Percentiles rank a stretch among this genome's conserved stretches.
Evolutionary conservation across 805 yeast species (phyloP).

Genomic region (Starmerella roubikii): DNA sequence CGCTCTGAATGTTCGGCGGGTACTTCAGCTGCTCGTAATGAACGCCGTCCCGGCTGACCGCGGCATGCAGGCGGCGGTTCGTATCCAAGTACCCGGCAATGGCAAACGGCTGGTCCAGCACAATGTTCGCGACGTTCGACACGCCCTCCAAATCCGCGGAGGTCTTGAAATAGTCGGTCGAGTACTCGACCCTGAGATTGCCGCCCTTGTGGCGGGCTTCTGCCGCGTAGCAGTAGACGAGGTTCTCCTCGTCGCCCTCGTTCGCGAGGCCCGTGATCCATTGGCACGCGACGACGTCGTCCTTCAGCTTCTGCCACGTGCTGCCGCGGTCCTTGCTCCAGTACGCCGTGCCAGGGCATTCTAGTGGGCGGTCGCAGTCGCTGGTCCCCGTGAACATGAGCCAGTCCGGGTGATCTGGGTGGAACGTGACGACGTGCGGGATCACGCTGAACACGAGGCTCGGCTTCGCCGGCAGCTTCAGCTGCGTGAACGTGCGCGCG

Average conservation of each 20-base stretch:
- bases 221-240: constrained; percentile 46
- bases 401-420: constrained; percentile 39
- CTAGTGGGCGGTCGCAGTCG: constrained; percentile 37
- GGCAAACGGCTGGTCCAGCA: constrained; percentile 54
- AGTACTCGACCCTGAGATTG: constrained; percentile 29
- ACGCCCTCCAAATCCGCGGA: constrained; percentile 31
- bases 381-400: constrained; percentile 59
- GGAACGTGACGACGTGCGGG: constrained; percentile 41
- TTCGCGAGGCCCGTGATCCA: constrained; percentile 47
- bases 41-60: constrained; percentile 65
- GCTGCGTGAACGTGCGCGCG: constrained; percentile 40
- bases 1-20: constrained; percentile 52
- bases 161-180: constrained; percentile 34
- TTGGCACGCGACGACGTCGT: constrained; percentile 47
- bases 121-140: constrained; percentile 56
- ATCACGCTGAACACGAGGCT: constrained; percentile 23
- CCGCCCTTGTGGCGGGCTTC: not conserved
- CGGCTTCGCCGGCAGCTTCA: constrained; percentile 40
- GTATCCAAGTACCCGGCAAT: constrained; percentile 47
- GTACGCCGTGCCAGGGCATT: constrained; percentile 47
- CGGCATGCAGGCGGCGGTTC: constrained; percentile 41
- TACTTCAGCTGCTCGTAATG: constrained; percentile 65
- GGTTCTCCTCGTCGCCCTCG: constrained; percentile 33
- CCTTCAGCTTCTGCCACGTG: constrained; percentile 41
- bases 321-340: constrained; percentile 57